Percentiles rank a stretch among this genome's conserved stretches.
Evolutionary conservation across 768 basidiomycete genomes (phyloP).

Genomic region (Mycena haematopus): DNA sequence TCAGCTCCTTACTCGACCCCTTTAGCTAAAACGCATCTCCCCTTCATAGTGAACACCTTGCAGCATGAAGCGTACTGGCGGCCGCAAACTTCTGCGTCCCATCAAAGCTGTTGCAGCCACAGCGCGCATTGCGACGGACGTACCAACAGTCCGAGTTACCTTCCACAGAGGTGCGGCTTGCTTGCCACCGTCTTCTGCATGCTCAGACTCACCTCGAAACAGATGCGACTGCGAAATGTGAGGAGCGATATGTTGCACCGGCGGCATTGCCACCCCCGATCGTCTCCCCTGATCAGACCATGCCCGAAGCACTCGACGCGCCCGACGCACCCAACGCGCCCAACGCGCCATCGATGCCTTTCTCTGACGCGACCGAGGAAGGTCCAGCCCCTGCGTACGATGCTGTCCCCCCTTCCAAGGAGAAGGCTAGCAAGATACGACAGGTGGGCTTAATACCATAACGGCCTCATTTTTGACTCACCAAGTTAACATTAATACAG

Average conservation of each 20-base stretch:
- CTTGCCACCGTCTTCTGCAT: background rate
- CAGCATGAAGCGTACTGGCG: constrained; percentile 1
- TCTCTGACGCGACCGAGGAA: constrained; percentile 5
- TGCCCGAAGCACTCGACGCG: no score
- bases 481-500: background rate
- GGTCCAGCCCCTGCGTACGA: background rate
- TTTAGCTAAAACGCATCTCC: background rate
- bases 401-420: background rate
- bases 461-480: background rate
- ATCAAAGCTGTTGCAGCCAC: background rate
- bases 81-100: background rate
- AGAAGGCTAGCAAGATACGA: background rate
- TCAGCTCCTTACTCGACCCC: no score
- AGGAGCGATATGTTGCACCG: background rate
- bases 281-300: background rate
- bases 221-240: background rate
- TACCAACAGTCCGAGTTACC: background rate
- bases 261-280: background rate
- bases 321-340: no score
- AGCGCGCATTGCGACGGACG: background rate
- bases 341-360: background rate
- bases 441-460: background rate
- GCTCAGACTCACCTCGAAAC: background rate
- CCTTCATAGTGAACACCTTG: background rate
- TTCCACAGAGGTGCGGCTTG: constrained; percentile 3